Conservation (phyloP, 2,329 filamentous ascomycete genomes). For the Fusarium musae region DNA sequence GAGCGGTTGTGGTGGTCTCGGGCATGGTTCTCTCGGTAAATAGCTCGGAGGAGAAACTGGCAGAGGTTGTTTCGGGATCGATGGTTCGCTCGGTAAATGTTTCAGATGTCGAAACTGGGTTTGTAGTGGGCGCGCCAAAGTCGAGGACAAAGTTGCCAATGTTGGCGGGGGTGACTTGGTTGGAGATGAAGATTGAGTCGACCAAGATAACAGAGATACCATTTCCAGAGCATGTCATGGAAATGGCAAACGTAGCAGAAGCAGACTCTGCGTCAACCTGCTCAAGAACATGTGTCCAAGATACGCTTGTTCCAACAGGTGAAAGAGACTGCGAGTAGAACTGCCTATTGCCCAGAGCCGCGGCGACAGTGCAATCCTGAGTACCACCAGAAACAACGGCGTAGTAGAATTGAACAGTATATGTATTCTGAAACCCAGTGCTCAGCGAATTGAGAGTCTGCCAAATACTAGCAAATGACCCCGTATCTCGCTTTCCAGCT, state of each 20-base stretch:
- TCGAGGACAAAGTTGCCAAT: conserved; percentile 13
- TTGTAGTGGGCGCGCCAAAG: neutral
- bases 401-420: conserved; percentile 24
- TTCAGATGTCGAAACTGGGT: neutral
- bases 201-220: neutral
- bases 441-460: neutral
- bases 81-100: neutral
- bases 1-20: neutral
- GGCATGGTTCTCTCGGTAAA: neutral
- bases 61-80: accelerated
- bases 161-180: conserved; percentile 18
- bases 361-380: neutral
- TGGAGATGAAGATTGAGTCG: conserved; percentile 24
- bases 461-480: neutral
- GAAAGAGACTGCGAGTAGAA: conserved; percentile 6
- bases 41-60: accelerated
- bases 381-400: neutral
- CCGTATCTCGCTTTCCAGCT: neutral
- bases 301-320: accelerated
- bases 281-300: conserved; percentile 9
- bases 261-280: neutral
- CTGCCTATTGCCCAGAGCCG: neutral
- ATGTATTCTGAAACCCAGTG: neutral
- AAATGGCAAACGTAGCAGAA: conserved; percentile 6
- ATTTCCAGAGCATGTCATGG: neutral